phyloP scores from a whole-genome alignment of 2,329 filamentous ascomycete species.

The Microdochium bolleyi region DNA sequence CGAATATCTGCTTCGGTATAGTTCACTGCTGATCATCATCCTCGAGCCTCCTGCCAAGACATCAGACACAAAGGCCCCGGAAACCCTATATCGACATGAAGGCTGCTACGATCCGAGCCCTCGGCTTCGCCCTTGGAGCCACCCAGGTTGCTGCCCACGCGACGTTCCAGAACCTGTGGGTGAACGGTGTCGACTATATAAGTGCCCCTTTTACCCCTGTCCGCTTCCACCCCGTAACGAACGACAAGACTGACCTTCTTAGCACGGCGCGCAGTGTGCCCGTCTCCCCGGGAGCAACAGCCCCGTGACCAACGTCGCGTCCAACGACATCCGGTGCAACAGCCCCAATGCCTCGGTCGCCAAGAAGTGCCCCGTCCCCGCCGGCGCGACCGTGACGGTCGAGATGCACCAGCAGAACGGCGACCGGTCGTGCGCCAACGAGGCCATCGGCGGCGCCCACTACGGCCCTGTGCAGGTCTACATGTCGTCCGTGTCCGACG shows the following conservation, averaged over 20 bases:
- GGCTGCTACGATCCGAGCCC: not conserved
- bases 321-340: constrained; percentile 34
- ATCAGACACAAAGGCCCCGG: not conserved
- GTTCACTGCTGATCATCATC: not conserved
- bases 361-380: constrained; percentile 37
- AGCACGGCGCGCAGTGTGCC: constrained; percentile 32
- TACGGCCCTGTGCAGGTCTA: constrained; percentile 34
- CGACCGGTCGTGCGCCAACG: constrained; percentile 25
- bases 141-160: constrained; percentile 25
- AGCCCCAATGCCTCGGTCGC: constrained; percentile 41
- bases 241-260: constrained; percentile 12
- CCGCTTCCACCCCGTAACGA: not conserved
- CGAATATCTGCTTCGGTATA: not conserved
- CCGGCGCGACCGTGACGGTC: constrained; percentile 40
- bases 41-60: not conserved
- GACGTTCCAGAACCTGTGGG: constrained; percentile 42
- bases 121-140: not conserved
- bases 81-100: not conserved
- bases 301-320: constrained; percentile 29
- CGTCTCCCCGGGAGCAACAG: constrained; percentile 27
- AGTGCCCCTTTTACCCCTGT: not conserved
- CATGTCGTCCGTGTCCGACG: constrained; percentile 28
- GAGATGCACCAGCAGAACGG: constrained; percentile 44
- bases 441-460: constrained; percentile 35
- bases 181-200: constrained; percentile 29